Evolutionary conservation across 495 filamentous ascomycete genomes (phyloP), one percentile per base, ranked within the genome.

Genomic region (Wilcoxina mikolae): DNA sequence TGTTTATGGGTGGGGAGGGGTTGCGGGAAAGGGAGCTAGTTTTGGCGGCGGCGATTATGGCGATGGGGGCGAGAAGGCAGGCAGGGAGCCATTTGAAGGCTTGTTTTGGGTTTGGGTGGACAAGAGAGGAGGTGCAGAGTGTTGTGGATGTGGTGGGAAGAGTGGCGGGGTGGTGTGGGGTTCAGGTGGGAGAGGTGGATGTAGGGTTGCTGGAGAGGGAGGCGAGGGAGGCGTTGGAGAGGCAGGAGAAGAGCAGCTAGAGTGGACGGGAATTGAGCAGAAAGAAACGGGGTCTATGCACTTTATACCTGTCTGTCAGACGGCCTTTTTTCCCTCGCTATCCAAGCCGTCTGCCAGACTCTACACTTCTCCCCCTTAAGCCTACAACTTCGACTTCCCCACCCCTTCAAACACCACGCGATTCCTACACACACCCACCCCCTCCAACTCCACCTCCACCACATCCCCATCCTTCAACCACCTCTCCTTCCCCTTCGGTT

Each of bases 381-480:
- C 39, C 42, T 65, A 65, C 39, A 65, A 55, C 66, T 78, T 84
- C 1, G 79, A 53, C 53, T 68, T 71, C 3, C 71, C 67, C 67
- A 76, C 76, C n/a, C 28, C 23, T 24, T 68, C 70, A 65, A 80
- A 85, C 44, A 81, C 80, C n/a, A 91, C 75, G 51, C 73, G 78
- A 69, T 91, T 91, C 20, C 69, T 70, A 62, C 81, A 83, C 2
- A 73, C 78, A 15, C 86, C 85, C 15, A 90, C 78, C 3, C 74
- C 73, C 59, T 88, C 83, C 1, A 90, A 71, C 23, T 71, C 73
- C 39, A 90, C 83, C 56, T 88, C 80, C 25, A 87, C 82, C n/a
- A 78, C 59, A 68, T 93, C 86, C 3, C 84, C 83, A 66, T 90
- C 77, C 65, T 83, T 83, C 56, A 90, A 68, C 85, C 84, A 93